Percentiles rank a stretch among this genome's conserved stretches.
Conservation (phyloP, 768 basidiomycete genomes). For the Trametopsis cervina region DNA sequence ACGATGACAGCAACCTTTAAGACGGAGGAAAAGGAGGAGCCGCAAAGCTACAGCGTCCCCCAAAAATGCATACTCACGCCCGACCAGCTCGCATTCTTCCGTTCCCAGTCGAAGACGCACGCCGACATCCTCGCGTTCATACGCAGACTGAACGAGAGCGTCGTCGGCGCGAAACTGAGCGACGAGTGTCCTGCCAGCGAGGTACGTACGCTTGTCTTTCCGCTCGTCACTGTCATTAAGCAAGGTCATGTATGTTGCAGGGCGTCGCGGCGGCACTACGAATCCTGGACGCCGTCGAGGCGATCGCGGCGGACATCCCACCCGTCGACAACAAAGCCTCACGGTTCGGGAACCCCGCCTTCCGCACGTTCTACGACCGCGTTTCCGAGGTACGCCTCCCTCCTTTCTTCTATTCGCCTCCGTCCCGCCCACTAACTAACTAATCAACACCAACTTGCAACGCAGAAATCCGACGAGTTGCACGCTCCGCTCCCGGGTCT, state of each 20-base stretch:
- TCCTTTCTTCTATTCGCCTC: background rate
- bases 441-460: background rate
- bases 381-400: conserved; percentile 49
- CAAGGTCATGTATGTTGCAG: conserved; percentile 31
- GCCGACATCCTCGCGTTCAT: conserved; percentile 63
- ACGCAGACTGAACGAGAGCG: conserved; percentile 64
- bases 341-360: conserved; percentile 96
- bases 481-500: conserved; percentile 55
- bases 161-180: conserved; percentile 70
- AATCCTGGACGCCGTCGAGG: conserved; percentile 62
- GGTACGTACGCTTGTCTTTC: background rate
- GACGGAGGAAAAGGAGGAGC: background rate
- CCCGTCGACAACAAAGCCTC: conserved; percentile 87
- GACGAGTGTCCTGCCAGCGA: conserved; percentile 45
- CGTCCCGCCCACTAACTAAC: background rate
- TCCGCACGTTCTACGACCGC: conserved; percentile 84
- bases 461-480: conserved; percentile 41
- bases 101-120: conserved; percentile 59
- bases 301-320: conserved; percentile 62
- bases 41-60: conserved; percentile 27
- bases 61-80: conserved; percentile 70
- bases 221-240: no score
- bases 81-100: conserved; percentile 78
- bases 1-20: no score
- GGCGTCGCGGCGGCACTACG: conserved; percentile 53